These are phyloP conservation scores for Angomonas ambiguus DNA, from an alignment of 208 protist genomes.

Conservation along the genomic window DNA sequence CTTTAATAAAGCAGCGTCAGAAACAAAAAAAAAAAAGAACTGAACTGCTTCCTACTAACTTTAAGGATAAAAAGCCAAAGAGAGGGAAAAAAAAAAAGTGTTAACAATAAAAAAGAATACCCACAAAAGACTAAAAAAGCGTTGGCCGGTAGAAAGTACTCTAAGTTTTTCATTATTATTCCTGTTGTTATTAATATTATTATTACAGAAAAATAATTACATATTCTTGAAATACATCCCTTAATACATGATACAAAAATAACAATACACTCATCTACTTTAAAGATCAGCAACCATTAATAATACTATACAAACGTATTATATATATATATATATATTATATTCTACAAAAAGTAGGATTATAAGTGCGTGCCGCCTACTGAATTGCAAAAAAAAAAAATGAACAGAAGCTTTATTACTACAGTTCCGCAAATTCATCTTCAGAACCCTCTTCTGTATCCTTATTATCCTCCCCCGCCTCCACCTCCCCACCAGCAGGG, in stretches of 20 bases:
- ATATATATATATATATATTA: no score
- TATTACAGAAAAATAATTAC: no score
- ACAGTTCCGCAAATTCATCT: neutral
- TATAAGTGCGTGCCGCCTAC: no score
- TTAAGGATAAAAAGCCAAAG: slow-evolving; percentile 3
- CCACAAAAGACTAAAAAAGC: slow-evolving; percentile 9
- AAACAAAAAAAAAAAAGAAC: neutral
- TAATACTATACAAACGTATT: no score
- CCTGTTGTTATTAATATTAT: no score
- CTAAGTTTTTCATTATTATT: no score
- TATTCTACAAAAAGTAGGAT: no score
- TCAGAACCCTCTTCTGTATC: slow-evolving; percentile 1
- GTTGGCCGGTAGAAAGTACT: neutral
- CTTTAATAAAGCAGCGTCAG: neutral
- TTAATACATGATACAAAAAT: neutral
- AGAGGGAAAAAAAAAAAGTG: neutral
- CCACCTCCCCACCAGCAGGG: slow-evolving; percentile 1
- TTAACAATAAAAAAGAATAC: slow-evolving; percentile 15
- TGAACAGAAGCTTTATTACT: neutral
- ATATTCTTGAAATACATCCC: neutral
- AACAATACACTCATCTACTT: neutral
- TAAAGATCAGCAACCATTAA: no score
- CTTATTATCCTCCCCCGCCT: neutral
- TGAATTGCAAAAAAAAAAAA: no score
- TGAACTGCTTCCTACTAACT: no score